Percentiles rank a stretch among this genome's conserved stretches.
phyloP scores from a whole-genome alignment of 2,329 filamentous ascomycete genomes.

The Fusarium cicatricum region DNA sequence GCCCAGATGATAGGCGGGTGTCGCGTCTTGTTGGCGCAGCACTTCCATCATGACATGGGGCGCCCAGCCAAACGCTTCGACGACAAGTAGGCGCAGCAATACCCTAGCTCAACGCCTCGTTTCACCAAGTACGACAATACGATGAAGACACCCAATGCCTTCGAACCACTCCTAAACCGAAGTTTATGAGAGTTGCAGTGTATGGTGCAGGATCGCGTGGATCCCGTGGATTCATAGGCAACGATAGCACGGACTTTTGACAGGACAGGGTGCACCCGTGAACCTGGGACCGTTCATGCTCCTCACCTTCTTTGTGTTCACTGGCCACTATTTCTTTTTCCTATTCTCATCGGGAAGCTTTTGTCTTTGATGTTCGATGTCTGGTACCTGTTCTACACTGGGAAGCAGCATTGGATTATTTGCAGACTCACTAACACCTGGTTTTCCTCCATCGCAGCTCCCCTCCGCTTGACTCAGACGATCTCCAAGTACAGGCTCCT shows the following conservation, averaged over 20 bases:
- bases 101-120: constrained; percentile 6
- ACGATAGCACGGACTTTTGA: constrained; percentile 5
- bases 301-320: constrained; percentile 2
- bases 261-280: constrained; percentile 11
- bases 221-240: neutral
- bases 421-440: constrained; percentile 31
- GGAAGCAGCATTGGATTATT: constrained; percentile 2
- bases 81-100: constrained; percentile 19
- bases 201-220: constrained; percentile 13
- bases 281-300: constrained; percentile 10
- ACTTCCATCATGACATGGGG: constrained; percentile 11
- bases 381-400: neutral
- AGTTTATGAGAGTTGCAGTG: constrained; percentile 10
- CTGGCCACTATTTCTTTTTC: neutral
- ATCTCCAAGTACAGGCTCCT: constrained; percentile 42
- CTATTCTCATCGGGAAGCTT: neutral
- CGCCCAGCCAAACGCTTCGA: constrained; percentile 14
- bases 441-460: constrained; percentile 31
- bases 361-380: neutral
- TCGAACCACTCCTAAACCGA: neutral
- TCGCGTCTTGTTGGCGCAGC: constrained; percentile 16
- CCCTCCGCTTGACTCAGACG: constrained; percentile 35
- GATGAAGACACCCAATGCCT: constrained; percentile 14
- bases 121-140: constrained; percentile 12
- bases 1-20: constrained; percentile 4